Percentiles rank a stretch among this genome's conserved stretches.
These are phyloP conservation scores for Gnetum montanum DNA, from an alignment of 75 land plant genomes.

Conservation along the genomic window DNA sequence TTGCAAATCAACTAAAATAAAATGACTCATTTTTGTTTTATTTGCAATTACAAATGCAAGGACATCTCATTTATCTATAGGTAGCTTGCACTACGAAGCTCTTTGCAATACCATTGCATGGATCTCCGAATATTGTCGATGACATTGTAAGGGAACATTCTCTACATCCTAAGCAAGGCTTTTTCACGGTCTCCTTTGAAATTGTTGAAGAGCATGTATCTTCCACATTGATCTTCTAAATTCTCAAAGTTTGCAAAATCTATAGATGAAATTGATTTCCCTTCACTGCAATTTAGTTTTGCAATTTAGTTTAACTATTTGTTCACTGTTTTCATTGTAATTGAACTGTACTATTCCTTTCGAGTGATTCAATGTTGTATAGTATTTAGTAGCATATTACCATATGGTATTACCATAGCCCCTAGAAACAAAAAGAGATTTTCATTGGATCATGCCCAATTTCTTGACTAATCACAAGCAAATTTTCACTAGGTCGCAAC, in stretches of 20 bases:
- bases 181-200: conserved; percentile 32
- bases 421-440: conserved; percentile 37
- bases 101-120: conserved; percentile 52
- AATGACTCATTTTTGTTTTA: no score
- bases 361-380: conserved; percentile 41
- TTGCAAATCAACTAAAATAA: no score
- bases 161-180: conserved; percentile 59
- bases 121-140: conserved; percentile 40
- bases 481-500: conserved; percentile 48
- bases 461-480: conserved; percentile 82
- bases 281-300: conserved; percentile 53
- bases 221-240: conserved; percentile 61
- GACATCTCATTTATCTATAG: conserved; percentile 20
- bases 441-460: conserved; percentile 65
- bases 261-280: conserved; percentile 45
- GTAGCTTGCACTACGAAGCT: conserved; percentile 60
- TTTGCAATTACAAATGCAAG: no score
- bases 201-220: conserved; percentile 58
- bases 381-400: conserved; percentile 42
- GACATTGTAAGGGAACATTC: conserved; percentile 43
- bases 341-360: conserved; percentile 20
- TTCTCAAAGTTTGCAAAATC: conserved; percentile 89
- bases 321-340: conserved; percentile 7
- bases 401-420: conserved; percentile 43
- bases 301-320: conserved; percentile 50